phyloP scores from a whole-genome alignment of 352 stramenopile species.

The Thalassiosira pacifica region DNA sequence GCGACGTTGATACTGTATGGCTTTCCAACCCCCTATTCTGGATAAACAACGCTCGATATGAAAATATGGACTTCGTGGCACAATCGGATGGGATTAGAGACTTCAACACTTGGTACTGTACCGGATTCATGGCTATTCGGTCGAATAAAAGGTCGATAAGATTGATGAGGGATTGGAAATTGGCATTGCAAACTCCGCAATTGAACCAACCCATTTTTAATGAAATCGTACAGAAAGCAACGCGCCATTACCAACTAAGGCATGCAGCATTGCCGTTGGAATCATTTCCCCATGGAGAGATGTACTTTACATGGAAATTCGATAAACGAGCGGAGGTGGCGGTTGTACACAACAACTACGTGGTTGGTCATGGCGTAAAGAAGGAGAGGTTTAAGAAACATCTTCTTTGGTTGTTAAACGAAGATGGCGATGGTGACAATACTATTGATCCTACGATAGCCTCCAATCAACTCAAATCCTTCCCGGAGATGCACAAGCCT shows the following conservation, averaged over 20 bases:
- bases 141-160: constrained; percentile 8
- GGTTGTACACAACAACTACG: constrained; percentile 60
- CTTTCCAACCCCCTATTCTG: constrained; percentile 39
- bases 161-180: constrained; percentile 49
- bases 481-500: no score
- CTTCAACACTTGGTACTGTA: constrained; percentile 46
- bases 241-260: constrained; percentile 1
- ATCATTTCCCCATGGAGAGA: constrained; percentile 41
- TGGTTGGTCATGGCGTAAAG: constrained; percentile 47
- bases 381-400: constrained; percentile 47
- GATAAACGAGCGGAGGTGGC: constrained; percentile 35
- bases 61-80: constrained; percentile 45
- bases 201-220: constrained; percentile 62
- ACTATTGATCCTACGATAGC: no score
- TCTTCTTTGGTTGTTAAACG: constrained; percentile 48
- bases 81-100: constrained; percentile 29
- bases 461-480: no score
- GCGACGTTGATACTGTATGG: constrained; percentile 56
- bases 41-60: constrained; percentile 10
- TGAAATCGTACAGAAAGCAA: constrained; percentile 17
- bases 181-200: constrained; percentile 36
- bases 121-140: constrained; percentile 43
- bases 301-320: no score
- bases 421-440: no score
- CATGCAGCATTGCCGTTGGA: constrained; percentile 16